phyloP scores from a whole-genome alignment of 2,329 filamentous ascomycete species.

The Cercospora sp. region DNA sequence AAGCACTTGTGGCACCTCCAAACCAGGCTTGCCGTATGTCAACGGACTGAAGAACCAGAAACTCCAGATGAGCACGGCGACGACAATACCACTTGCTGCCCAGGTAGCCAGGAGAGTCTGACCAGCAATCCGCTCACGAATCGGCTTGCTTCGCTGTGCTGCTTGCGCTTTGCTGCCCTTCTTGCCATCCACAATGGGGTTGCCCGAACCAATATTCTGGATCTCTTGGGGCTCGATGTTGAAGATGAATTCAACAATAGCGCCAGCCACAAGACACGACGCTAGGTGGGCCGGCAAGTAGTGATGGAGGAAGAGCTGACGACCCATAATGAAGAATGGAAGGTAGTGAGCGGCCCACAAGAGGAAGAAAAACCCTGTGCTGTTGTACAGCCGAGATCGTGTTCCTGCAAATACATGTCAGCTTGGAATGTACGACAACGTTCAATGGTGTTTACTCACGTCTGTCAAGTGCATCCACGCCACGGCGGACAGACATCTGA shows the following conservation, averaged over 20 bases:
- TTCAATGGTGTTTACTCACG: slow-evolving; percentile 53
- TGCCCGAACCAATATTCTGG: slow-evolving; percentile 51
- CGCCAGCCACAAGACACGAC: slow-evolving; percentile 84
- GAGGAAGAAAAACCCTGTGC: slow-evolving; percentile 97
- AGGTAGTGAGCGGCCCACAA: slow-evolving; percentile 97
- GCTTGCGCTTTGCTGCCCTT: slow-evolving; percentile 40
- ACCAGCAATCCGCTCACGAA: slow-evolving; percentile 74
- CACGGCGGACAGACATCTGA: slow-evolving; percentile 87
- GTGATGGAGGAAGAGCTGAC: slow-evolving; percentile 96
- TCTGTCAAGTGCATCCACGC: slow-evolving; percentile 87
- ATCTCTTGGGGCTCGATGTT: slow-evolving; percentile 73
- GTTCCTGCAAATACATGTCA: slow-evolving; percentile 59
- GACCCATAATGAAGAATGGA: slow-evolving; percentile 97
- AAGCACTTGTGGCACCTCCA: slow-evolving; percentile 74
- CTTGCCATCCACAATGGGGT: slow-evolving; percentile 40
- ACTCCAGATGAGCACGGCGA: slow-evolving; percentile 67
- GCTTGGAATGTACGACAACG: too few relatives aligned
- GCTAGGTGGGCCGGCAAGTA: slow-evolving; percentile 94
- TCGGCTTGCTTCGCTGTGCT: slow-evolving; percentile 63
- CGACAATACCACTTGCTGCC: slow-evolving; percentile 72
- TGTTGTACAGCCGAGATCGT: slow-evolving; percentile 93
- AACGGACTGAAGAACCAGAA: slow-evolving; percentile 94
- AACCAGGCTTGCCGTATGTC: slow-evolving; percentile 90
- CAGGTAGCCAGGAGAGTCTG: slow-evolving; percentile 77
- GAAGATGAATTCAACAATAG: slow-evolving; percentile 93